Base-by-base conservation (phyloP, 208 protist species). In the Acanthamoeba lenticulata region DNA sequence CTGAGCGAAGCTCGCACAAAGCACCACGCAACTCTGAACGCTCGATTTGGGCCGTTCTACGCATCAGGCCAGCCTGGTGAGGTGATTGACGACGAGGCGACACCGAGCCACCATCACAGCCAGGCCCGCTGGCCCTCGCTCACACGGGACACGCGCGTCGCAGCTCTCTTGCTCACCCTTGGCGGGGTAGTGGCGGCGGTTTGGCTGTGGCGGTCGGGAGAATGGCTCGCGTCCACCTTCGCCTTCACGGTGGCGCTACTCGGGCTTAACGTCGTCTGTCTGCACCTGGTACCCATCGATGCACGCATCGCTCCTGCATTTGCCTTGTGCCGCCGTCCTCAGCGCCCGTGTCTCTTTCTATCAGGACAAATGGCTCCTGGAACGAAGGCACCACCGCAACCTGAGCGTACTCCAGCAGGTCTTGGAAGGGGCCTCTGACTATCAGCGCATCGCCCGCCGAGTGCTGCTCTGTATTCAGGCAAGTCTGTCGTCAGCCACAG, bases 391-490 rank as follows among this genome's bases (percentile, higher is more conserved):
- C 29, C 36, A 24, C 11, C 65, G 19, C 36, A 74, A 74, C 65
- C 65, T 74, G 21, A 11, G 65, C 36, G 13, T 36, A 15, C 24
- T 74, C n/a, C 65, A 74, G 29, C 32, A 29, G 29, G 24, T 74
- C n/a, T 21, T n/a, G 36, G n/a, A 21, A 1, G n/a, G 36, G 15
- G 17, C n/a, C 19, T 9, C 6, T 5, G 65, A 74, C 24, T 74
- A 74, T 29, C 65, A 74, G n/a, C 65, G 65, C 36, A n/a, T 21
- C 36, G n/a, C 38, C 6, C 65, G 65, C n/a, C 65, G 65, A 74
- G 65, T 74, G 15, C n/a, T 74, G n/a, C 65, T 74, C 65, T 74
- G 65, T n/a, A 74, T 74, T 74, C 65, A 74, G 65, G 65, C n/a
- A n/a, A 27, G 52, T 60, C 52, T 60, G 15, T 60, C 52, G 52